Base-by-base conservation (phyloP, 1,284 basidiomycete species). In the Pulveroboletus sp. region DNA sequence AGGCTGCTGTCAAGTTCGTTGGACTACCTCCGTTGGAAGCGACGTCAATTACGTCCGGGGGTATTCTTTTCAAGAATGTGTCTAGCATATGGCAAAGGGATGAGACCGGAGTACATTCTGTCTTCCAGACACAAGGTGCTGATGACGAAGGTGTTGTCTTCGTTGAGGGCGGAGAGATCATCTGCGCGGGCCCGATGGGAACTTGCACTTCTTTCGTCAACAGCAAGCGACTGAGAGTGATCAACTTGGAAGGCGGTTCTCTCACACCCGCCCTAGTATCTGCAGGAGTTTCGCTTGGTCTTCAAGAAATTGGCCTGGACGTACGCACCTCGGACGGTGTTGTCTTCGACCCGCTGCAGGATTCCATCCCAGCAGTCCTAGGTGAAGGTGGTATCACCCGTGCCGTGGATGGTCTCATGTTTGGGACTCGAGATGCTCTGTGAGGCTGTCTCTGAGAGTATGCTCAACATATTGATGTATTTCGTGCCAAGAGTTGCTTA, bases 391-490 rank as follows among this genome's bases (percentile, higher is more conserved):
- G 83, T 2, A 73, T 91, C 25, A 75, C 83, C 8, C 82, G 80
- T 39, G 92, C 89, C 3, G 81, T 80, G 10, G 92, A 95, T 66
- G 92, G 91, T 1, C 78, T 93, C 15, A 76, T 83, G 57, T 93
- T 87, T 67, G 84, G 78, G 2, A 85, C 84, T 38, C 82, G 91
- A 20, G 82, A 92, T 71, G 83, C 86, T 29, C 76, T 91, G 89
- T 91, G 68, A 62, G 89, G n/a, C 35, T 20, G 25, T 39, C 26
- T 2, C 40, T 33, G 38, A 40, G 25, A 22, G n/a, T 33, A 8
- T 15, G 44, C n/a, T 31, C 2, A 28, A 26, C 36, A 5, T 31
- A 42, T 38, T 63, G 29, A 61, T 25, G 2, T 20, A 55, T 31
- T 36, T 38, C 40, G 3, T 55, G 18, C 40, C 38, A 55, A 89